These are phyloP conservation scores for Emydomyces testavorans DNA, from an alignment of 2,329 filamentous ascomycete genomes.

Conservation along the genomic window DNA sequence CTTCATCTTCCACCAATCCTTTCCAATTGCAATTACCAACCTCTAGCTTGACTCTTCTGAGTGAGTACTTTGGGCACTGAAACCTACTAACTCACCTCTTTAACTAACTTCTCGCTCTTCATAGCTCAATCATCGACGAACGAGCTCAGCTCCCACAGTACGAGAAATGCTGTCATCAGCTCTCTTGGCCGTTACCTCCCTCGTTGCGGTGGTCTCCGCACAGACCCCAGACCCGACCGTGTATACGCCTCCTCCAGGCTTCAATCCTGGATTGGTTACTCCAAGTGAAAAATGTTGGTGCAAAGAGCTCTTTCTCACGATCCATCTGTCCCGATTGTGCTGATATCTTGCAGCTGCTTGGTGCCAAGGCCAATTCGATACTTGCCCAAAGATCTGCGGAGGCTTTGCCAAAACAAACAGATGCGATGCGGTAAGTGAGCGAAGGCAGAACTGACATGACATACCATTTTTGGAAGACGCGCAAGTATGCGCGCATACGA, in stretches of 20 bases:
- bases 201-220: conserved; percentile 37
- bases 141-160: no score
- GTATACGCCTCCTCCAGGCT: conserved; percentile 28
- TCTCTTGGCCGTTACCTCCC: conserved; percentile 37
- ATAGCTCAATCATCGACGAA: no score
- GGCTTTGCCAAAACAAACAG: conserved; percentile 40
- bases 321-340: background rate
- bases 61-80: background rate
- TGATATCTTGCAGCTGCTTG: conserved; percentile 35
- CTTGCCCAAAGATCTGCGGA: conserved; percentile 50
- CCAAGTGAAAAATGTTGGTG: conserved; percentile 25
- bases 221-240: no score
- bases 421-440: conserved; percentile 45
- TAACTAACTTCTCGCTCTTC: background rate
- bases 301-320: background rate
- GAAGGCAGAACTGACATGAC: no score
- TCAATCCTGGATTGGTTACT: conserved; percentile 35
- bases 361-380: conserved; percentile 49
- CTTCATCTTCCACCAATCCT: background rate
- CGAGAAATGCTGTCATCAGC: conserved; percentile 33
- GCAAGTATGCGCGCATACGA: background rate
- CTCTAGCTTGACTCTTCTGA: no score
- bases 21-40: no score
- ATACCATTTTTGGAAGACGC: no score
- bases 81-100: background rate